Base-by-base conservation (phyloP, 2,329 filamentous ascomycete genomes). In the Microdochium bolleyi region DNA sequence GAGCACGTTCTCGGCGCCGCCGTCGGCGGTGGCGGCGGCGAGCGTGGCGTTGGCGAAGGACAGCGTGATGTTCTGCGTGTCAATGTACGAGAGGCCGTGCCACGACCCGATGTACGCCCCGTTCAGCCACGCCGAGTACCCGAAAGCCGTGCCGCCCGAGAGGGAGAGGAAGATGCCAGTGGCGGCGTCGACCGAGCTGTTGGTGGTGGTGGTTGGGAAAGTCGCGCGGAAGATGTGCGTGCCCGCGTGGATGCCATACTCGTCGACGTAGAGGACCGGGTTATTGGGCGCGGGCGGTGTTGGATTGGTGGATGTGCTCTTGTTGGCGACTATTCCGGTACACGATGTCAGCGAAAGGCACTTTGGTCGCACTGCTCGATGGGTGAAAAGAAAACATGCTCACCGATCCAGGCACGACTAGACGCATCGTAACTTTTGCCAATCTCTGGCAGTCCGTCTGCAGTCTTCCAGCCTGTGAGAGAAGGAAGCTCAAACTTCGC, bases 241-340 rank as follows among this genome's bases (percentile, higher is more conserved):
- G 2, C 88, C 87, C 0, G 82, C 77, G 64, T 88, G 76, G 67
- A 83, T 92, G 24, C 87, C 87, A 61, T 92, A 92, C 66, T 92
- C 88, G 16, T 80, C 80, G 0, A 76, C 76, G 60, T 86, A 89
- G 0, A 92, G 76, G 0, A 81, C 84, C 65, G 3, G 66, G 0
- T 79, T 83, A 0, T 86, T 83, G 0, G 88, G 91, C 2, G 85
- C 69, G 2, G 76, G 69, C 22, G 68, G 61, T 19, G 74, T 70
- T 0, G 78, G 80, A 64, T 90, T 90, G 62, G 80, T 79, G 1
- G 82, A 84, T 2, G 73, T 74, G 1, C 69, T 27, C 24, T 49
- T 30, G 24, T 49, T 30, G 48, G 48, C 48, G 21, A 9, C 48
- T 24, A 25, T 48, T 19, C 14, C 14, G 37, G 37, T 16, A n/a